Evolutionary conservation across 1,284 basidiomycete species (phyloP).

Genomic region (Phylloboletellus chloephorus): DNA sequence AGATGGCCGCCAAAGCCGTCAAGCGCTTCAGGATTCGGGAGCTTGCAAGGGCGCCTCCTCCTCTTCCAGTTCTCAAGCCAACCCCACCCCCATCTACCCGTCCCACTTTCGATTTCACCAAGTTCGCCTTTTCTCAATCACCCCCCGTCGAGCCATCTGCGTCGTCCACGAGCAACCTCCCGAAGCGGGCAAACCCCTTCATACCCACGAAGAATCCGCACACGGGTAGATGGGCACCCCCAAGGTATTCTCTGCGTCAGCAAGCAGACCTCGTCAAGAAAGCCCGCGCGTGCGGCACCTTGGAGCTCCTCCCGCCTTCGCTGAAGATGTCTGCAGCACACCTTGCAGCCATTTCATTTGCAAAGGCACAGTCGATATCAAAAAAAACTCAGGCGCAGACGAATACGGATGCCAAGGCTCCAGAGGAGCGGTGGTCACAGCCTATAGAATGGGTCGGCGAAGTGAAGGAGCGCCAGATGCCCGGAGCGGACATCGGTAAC

Average conservation of each 20-base stretch:
- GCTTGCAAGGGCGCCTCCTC: conserved; percentile 35
- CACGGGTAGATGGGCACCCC: conserved; percentile 60
- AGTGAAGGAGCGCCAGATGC: conserved; percentile 41
- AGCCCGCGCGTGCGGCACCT: conserved; percentile 47
- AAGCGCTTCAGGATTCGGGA: conserved; percentile 44
- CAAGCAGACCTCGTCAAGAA: conserved; percentile 75
- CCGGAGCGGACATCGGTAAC: conserved; percentile 52
- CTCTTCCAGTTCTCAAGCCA: conserved; percentile 32
- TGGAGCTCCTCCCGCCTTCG: conserved; percentile 61
- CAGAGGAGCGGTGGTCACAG: conserved; percentile 32
- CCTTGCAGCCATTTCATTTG: conserved; percentile 16
- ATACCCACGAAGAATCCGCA: conserved; percentile 53
- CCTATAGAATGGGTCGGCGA: conserved; percentile 56
- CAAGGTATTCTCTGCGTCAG: conserved; percentile 64
- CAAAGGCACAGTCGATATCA: conserved; percentile 17
- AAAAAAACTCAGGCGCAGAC: conserved; percentile 5
- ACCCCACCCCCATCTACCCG: conserved; percentile 10
- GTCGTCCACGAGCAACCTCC: conserved; percentile 11
- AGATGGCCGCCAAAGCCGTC: conserved; percentile 36
- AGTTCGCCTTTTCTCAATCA: conserved; percentile 20
- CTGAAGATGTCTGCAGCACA: conserved; percentile 41
- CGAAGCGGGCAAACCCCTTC: conserved; percentile 55
- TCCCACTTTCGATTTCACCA: conserved; percentile 19
- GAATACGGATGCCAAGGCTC: conserved; percentile 6
- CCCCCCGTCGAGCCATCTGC: conserved; percentile 4